Base-by-base conservation (phyloP, 1,139 yeast species). In the Pichia sp. region DNA sequence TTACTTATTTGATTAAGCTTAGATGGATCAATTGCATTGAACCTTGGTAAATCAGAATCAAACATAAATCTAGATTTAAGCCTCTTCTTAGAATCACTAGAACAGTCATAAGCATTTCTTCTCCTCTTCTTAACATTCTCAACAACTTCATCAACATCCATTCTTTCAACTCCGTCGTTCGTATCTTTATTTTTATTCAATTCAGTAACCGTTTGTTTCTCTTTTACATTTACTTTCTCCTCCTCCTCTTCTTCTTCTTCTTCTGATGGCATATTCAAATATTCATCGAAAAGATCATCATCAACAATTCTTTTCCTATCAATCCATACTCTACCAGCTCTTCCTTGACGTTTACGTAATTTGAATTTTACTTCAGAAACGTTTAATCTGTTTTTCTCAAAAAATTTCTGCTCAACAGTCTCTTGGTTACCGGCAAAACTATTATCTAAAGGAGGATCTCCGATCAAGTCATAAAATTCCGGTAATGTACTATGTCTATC, bases 1-100 rank as follows among this genome's bases (percentile, higher is more conserved):
- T 82, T 84, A 18, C 89, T 77, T 38, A 88, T 85, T 48, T 84
- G 83, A 55, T 88, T 89, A 53, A 88, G 69, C 44, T 76, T 71
- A 0, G 79, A 72, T 1, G 81, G 81, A 55, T 74, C 79, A 42
- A 89, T 72, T 2, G 84, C 84, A 47, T 74, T 80, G 42, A 68
- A 73, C 39, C 66, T 71, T 5, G 72, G 64, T 34, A 69, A 57
- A 50, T 86, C 95, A 35, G 73, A 66, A 57, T 88, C 95, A 59
- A 78, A 85, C 60, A 69, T 73, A 84, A 86, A 86, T 47, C 81
- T 74, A 31, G 89, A 85, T 41, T 73, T 74, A 41, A 79, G 61
- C 49, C 95, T 69, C 41, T 66, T 63, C 30, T 69, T 58, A 15
- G 62, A 59, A 58, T 79, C 85, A n/a, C 60, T 61, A 41, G 67